A percentile compares a stretch with the other conserved stretches of the same genome.
Evolutionary conservation across 495 filamentous ascomycete species (phyloP).

Genomic region (Talaromyces liani): DNA sequence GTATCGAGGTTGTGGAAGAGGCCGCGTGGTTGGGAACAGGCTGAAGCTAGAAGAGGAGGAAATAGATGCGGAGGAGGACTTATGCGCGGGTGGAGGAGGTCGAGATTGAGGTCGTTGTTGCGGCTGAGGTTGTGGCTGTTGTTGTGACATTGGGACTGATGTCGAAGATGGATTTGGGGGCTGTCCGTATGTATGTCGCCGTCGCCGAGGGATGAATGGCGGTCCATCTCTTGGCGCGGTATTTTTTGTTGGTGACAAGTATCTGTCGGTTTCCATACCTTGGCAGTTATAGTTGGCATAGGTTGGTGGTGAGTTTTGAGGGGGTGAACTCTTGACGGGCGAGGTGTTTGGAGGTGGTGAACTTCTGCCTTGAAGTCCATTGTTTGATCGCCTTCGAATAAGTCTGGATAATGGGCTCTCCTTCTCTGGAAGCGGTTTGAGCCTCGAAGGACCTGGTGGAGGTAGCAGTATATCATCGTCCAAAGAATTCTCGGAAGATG

Average conservation of each 20-base stretch:
- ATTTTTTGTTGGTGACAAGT: not conserved
- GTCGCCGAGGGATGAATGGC: constrained; percentile 14
- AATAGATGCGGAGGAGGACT: constrained; percentile 17
- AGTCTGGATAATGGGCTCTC: constrained; percentile 24
- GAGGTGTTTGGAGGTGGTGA: not conserved
- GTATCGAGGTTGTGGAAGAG: constrained; percentile 9
- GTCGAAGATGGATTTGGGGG: constrained; percentile 20
- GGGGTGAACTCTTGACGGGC: not conserved
- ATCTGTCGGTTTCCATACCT: not conserved
- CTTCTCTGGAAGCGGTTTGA: constrained; percentile 18
- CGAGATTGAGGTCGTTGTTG: not conserved
- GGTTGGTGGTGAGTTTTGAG: not conserved
- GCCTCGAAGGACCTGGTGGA: constrained; percentile 6
- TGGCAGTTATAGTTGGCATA: not conserved
- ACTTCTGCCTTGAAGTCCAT: not conserved
- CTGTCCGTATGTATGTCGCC: constrained; percentile 37
- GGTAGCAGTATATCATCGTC: constrained; percentile 9
- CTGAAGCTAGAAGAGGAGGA: constrained; percentile 9
- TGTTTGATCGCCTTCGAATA: constrained; percentile 22
- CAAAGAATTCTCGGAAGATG: constrained; percentile 19
- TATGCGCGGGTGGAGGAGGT: not conserved
- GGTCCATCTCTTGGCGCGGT: not conserved
- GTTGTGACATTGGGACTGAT: not conserved
- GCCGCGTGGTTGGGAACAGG: constrained; percentile 8
- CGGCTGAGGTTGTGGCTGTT: not conserved